A percentile compares a stretch with the other conserved stretches of the same genome.
These are phyloP conservation scores for Stylonectria norvegica DNA, from an alignment of 2,329 filamentous ascomycete genomes.

Conservation along the genomic window DNA sequence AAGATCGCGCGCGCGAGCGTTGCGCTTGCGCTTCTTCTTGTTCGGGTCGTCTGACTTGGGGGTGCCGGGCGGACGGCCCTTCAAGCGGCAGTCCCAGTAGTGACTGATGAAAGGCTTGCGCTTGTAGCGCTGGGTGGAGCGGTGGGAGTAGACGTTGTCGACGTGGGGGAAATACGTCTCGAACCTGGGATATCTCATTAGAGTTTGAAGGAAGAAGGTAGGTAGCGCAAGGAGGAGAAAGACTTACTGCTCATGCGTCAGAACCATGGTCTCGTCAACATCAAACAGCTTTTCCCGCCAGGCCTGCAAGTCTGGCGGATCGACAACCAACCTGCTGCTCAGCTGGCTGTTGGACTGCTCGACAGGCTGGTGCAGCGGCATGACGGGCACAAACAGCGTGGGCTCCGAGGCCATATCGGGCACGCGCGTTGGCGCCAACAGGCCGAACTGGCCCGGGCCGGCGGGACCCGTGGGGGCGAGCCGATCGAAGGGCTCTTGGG, in stretches of 20 bases:
- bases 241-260: slow-evolving; percentile 69
- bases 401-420: slow-evolving; percentile 12
- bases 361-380: background rate
- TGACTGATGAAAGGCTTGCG: slow-evolving; percentile 78
- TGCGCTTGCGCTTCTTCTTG: slow-evolving; percentile 78
- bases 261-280: slow-evolving; percentile 67
- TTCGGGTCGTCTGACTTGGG: slow-evolving; percentile 75
- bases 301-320: slow-evolving; percentile 63
- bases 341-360: slow-evolving; percentile 48
- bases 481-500: background rate
- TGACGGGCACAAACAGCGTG: slow-evolving; percentile 4
- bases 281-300: slow-evolving; percentile 74
- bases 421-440: slow-evolving; percentile 37
- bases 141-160: slow-evolving; percentile 81
- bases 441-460: slow-evolving; percentile 41
- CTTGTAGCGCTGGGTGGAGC: slow-evolving; percentile 77
- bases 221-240: background rate
- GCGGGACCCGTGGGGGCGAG: slow-evolving; percentile 2
- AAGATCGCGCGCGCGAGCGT: slow-evolving; percentile 70
- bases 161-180: slow-evolving; percentile 80
- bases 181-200: slow-evolving; percentile 58
- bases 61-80: slow-evolving; percentile 74
- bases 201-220: no score
- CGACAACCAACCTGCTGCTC: slow-evolving; percentile 54
- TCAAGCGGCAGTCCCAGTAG: slow-evolving; percentile 82